Base-by-base conservation (phyloP, 805 yeast species). In the Lipomyces sp. region DNA sequence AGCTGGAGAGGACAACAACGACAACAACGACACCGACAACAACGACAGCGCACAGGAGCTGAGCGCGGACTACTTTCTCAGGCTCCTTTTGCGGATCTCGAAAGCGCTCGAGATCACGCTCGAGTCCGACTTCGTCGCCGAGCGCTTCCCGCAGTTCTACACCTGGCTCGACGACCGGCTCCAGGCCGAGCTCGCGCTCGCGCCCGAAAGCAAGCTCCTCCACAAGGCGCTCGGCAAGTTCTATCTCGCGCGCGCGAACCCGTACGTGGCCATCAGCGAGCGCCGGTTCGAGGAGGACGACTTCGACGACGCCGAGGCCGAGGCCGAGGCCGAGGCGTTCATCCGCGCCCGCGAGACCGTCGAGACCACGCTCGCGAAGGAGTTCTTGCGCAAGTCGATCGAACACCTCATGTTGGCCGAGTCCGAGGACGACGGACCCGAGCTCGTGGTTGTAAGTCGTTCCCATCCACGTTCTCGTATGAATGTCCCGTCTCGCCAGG, bases 191-290 rank as follows among this genome's bases (percentile, higher is more conserved):
- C 18, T 47, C 6, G 16, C 39, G 3, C 28, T 21, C 8, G 34
- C 32, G n/a, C 23, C 34, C 19, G 41, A 53, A 33, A 22, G 16
- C 22, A 21, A 19, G 16, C n/a, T 13, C 4, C 24, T 22, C 5
- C 42, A 38, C 21, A 23, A 28, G 50, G 69, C 62, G 21, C 51
- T 68, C 18, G 73, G 72, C 2, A 61, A 61, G 37, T 61, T 59
- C 37, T 57, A 65, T 38, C 51, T 68, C n/a, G 60, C 62, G 4
- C 45, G 57, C 14, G 66, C 68, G 0, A 61, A 62, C 6, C 69
- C 68, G 2, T 49, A 55, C 7, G 48, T 67, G 5, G 65, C 59
- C 11, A 58, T 58, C 16, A 44, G 61, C 3, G 70, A 71, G 22
- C 72, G 41, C 7, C 59, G 51, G 4, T 58, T 52, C 13, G 65